Base-by-base conservation (phyloP, 2,329 filamentous ascomycete genomes). In the Tothia fuscella region DNA sequence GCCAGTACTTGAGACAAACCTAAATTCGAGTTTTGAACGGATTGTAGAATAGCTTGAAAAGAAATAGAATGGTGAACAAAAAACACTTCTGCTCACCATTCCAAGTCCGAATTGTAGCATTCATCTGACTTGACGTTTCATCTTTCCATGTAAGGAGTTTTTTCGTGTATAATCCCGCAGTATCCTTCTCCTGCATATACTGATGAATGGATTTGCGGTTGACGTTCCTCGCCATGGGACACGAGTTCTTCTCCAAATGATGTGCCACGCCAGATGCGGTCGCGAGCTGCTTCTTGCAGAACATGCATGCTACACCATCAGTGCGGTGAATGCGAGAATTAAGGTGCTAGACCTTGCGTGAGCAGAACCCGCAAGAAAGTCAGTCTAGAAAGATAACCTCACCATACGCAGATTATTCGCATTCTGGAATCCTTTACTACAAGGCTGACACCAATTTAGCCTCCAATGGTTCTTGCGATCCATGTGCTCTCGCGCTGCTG, bases 191-290 rank as follows among this genome's bases (percentile, higher is more conserved):
- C 2, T 64, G 63, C 6, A 78, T 55, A 9, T 63, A 51, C 0
- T 51, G 46, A 52, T 69, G 68, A 3, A 80, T 60, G 3, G 47
- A 54, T 7, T 72, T 64, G 7, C 70, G 67, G 50, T 71, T 65
- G 2, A 77, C 32, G 3, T 48, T 41, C 0, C 52, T 56, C 0
- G 71, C 69, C 0, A 54, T 53, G 0, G 64, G 63, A 39, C 76
- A 81, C 1, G 61, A 55, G n/a, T 69, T 68, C 1, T 50, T 56
- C 47, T 81, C 77, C 1, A 80, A 55, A 47, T 81, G 73, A 51
- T 76, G 62, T 0, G 60, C 51, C 4, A 79, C 48, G 3, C 73
- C 76, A 1, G 68, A 72, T 2, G 74, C 72, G 0, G 68, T 67
- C 7, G 64, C 57, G 46, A 63, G 73, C 3, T 6, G 21, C 2